phyloP scores from a whole-genome alignment of 1,284 basidiomycete genomes.

The Naganishia liquefaciens region DNA sequence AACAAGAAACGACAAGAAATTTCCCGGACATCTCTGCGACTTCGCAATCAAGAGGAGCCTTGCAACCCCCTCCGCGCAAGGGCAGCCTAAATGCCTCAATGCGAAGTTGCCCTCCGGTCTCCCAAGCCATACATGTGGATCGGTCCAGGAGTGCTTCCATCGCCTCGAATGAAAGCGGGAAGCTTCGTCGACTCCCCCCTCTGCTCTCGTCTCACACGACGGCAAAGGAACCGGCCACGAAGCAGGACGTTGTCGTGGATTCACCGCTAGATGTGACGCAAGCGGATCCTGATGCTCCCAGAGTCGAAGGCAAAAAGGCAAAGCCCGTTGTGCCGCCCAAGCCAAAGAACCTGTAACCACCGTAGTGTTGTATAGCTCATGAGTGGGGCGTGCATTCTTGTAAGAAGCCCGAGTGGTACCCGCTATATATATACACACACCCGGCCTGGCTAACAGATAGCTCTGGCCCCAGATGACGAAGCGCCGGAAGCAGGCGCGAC shows the following conservation, averaged over 20 bases:
- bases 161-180: slow-evolving; percentile 11
- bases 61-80: slow-evolving; percentile 4
- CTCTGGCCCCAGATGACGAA: slow-evolving; percentile 9
- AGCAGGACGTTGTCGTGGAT: background rate
- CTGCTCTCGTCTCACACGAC: background rate
- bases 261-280: background rate
- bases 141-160: background rate
- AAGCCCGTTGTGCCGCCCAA: slow-evolving; percentile 17
- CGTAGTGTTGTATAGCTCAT: background rate
- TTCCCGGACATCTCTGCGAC: background rate
- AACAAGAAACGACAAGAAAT: background rate
- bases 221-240: background rate
- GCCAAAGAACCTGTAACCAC: background rate
- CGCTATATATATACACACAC: too few species aligned
- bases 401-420: too few species aligned
- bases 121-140: background rate
- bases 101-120: background rate
- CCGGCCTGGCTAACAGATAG: too few species aligned
- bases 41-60: background rate
- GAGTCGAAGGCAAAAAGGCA: slow-evolving; percentile 1
- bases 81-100: slow-evolving; percentile 13
- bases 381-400: background rate
- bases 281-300: background rate
- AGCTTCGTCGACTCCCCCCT: slow-evolving; percentile 19
- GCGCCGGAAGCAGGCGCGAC: slow-evolving; percentile 18